Conservation (phyloP, 805 yeast genomes). For the Cyberlindnera mrakii region DNA sequence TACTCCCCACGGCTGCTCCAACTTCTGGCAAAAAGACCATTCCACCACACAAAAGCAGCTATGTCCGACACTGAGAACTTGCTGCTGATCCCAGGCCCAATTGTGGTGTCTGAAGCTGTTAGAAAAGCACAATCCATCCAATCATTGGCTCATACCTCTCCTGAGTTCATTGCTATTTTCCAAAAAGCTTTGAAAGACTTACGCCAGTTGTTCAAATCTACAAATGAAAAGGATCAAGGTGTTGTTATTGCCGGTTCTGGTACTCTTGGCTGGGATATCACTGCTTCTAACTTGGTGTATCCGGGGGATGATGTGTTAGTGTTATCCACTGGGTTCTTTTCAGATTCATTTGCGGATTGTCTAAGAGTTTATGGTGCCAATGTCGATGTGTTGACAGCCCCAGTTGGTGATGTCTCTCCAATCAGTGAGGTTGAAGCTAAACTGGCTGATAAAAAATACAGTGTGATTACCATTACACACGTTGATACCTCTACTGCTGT, state of each 20-base stretch:
- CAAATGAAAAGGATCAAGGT: conserved; percentile 65
- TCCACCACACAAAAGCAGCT: conserved; percentile 2
- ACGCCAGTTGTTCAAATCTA: conserved; percentile 69
- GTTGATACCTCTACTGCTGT: conserved; percentile 98
- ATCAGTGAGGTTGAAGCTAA: conserved; percentile 48
- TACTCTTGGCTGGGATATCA: conserved; percentile 91
- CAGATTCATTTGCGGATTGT: conserved; percentile 76
- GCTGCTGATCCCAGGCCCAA: conserved; percentile 79
- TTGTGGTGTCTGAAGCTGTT: conserved; percentile 76
- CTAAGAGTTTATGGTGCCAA: conserved; percentile 66
- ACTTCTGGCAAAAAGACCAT: neutral
- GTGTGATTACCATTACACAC: conserved; percentile 80
- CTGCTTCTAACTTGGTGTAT: conserved; percentile 66
- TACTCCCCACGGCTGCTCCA: conserved; percentile 1
- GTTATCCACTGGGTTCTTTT: conserved; percentile 85
- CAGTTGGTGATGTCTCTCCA: conserved; percentile 67
- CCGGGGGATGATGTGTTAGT: conserved; percentile 71
- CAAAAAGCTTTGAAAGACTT: conserved; percentile 60
- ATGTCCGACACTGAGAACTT: conserved; percentile 28
- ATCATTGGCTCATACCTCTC: conserved; percentile 85
- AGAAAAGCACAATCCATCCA: conserved; percentile 76
- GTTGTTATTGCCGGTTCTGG: conserved; percentile 86
- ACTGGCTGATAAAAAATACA: conserved; percentile 47
- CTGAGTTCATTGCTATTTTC: conserved; percentile 73
- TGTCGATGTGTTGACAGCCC: conserved; percentile 68